These are phyloP conservation scores for Phialophora expanda DNA, from an alignment of 2,329 filamentous ascomycete genomes.

Conservation along the genomic window DNA sequence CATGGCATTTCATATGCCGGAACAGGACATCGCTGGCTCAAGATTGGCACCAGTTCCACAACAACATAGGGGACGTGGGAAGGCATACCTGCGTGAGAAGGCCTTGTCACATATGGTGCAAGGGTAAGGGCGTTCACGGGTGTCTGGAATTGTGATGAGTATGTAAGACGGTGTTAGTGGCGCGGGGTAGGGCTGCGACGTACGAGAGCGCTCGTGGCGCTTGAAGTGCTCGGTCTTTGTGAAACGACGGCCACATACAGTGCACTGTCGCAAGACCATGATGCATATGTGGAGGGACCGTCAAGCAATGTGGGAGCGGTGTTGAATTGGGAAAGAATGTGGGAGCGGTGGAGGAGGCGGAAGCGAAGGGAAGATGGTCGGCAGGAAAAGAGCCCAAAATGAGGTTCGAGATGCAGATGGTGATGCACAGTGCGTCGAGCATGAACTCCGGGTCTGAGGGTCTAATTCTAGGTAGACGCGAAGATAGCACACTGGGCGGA, in stretches of 20 bases:
- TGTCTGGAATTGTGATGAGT: slow-evolving; percentile 48
- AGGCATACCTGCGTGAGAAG: slow-evolving; percentile 58
- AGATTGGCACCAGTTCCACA: slow-evolving; percentile 32
- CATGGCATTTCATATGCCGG: slow-evolving; percentile 59
- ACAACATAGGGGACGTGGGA: neutral
- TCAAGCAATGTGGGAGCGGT: slow-evolving; percentile 9
- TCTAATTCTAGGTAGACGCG: slow-evolving; percentile 3
- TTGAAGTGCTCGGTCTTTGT: slow-evolving; percentile 63
- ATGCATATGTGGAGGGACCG: slow-evolving; percentile 23
- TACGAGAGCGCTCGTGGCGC: slow-evolving; percentile 61
- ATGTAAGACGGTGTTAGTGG: slow-evolving; percentile 37
- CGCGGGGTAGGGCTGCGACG: slow-evolving; percentile 39
- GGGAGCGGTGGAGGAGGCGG: slow-evolving; percentile 31
- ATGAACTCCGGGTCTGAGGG: neutral
- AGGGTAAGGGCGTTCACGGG: slow-evolving; percentile 60
- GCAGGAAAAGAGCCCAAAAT: slow-evolving; percentile 3
- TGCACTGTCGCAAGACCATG: slow-evolving; percentile 53
- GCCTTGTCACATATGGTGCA: slow-evolving; percentile 61
- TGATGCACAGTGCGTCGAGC: neutral
- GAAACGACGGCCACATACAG: slow-evolving; percentile 60
- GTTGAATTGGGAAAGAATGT: slow-evolving; percentile 27
- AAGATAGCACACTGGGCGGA: neutral
- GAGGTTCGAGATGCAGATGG: slow-evolving; percentile 5
- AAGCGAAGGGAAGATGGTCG: neutral
- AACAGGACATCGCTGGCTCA: slow-evolving; percentile 55